These are phyloP conservation scores for Alloascoidea hylecoeti DNA, from an alignment of 805 yeast genomes.

Conservation along the genomic window DNA sequence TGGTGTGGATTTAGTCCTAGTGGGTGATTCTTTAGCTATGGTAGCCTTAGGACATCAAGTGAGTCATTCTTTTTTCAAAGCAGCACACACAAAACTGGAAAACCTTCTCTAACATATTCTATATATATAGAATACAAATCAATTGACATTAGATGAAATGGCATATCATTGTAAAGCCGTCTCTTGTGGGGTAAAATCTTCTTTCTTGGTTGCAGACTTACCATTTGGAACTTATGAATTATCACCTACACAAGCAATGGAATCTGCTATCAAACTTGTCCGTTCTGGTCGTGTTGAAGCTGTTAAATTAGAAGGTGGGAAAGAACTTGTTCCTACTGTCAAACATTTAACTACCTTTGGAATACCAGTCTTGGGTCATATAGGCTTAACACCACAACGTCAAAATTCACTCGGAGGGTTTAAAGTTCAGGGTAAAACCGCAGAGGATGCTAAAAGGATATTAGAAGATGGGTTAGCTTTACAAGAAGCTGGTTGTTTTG, in stretches of 20 bases:
- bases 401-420: constrained; percentile 73
- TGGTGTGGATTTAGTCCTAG: constrained; percentile 52
- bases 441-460: constrained; percentile 37
- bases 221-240: constrained; percentile 82
- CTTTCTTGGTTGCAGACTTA: constrained; percentile 70
- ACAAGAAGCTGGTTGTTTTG: constrained; percentile 64
- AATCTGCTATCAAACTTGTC: constrained; percentile 39
- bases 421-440: constrained; percentile 64
- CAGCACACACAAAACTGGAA: neutral
- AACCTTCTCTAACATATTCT: no score
- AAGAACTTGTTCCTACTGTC: constrained; percentile 38
- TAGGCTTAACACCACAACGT: constrained; percentile 87
- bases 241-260: constrained; percentile 46
- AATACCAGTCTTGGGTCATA: constrained; percentile 82
- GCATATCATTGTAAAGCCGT: constrained; percentile 67
- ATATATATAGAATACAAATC: constrained; percentile 31
- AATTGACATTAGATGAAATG: constrained; percentile 64
- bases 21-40: constrained; percentile 94
- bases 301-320: constrained; percentile 78
- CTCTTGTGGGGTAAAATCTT: constrained; percentile 46
- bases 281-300: constrained; percentile 50
- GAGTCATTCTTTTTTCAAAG: constrained; percentile 11
- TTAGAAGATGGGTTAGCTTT: constrained; percentile 54
- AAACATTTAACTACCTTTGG: constrained; percentile 48
- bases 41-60: constrained; percentile 71